Evolutionary conservation across 345 rosid species (phyloP), one percentile per base, ranked within the genome.

Genomic region (Turritis glabra): DNA sequence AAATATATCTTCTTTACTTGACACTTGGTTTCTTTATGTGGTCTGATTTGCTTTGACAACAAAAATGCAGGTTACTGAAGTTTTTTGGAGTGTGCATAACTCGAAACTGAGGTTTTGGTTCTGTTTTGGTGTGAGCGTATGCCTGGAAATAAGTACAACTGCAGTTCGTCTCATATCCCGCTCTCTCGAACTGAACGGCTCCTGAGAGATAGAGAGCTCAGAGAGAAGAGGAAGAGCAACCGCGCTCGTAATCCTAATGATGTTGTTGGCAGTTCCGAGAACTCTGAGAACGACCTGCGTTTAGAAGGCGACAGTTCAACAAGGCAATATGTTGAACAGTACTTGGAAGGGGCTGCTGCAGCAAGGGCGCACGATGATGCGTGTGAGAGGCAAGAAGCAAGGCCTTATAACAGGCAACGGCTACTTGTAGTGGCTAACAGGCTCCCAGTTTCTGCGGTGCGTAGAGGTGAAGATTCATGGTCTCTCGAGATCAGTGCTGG

Each of bases 401-500:
- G 86, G 86, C 88, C 94, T 79, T 59, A 79, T 73, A 71, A 44
- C 55, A 90, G 84, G 82, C 99, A 96, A 70, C 78, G 99, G 40
- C 80, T 96, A 26, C 84, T 96, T 81, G 99, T 96, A 10, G 99
- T 96, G 74, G 99, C 99, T 77, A 96, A 96, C 44, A 87, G 99
- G 82, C 83, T 96, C 37, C 99, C 99, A 0, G 99, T 96, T 61
- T 96, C 97, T 76, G 99, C 99, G 0, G 90, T 92, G 73, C 85
- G 99, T 78, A 84, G 90, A 83, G 97, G 97, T 57, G 97, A 90
- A 85, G 93, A 96, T 48, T 81, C 88, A 3, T 96, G 99, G 99
- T 89, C 93, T 57, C 85, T 96, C 21, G 99, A 96, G 82, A 88
- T 92, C 56, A 96, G 99, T 87, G 98, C 87, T 61, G 99, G 99